Percentiles rank a stretch among this genome's conserved stretches.
These are phyloP conservation scores for Taxillus chinensis DNA, from an alignment of 164 flowering plant species.

Conservation along the genomic window DNA sequence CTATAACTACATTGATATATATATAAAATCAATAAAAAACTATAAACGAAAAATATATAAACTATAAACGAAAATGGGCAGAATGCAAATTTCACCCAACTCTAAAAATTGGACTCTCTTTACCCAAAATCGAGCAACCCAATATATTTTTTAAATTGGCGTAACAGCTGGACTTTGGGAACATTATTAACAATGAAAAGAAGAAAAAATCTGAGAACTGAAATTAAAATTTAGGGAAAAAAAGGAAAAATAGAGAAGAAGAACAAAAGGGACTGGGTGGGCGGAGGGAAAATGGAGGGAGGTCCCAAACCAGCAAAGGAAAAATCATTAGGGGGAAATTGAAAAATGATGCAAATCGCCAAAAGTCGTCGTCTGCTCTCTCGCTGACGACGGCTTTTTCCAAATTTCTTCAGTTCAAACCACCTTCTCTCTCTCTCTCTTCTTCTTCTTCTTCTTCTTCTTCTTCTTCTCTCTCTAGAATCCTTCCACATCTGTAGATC, in stretches of 20 bases:
- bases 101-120: no score
- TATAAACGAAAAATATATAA: no score
- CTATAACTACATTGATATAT: no score
- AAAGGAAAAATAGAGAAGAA: not conserved
- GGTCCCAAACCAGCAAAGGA: not conserved
- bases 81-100: no score
- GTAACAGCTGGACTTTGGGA: no score
- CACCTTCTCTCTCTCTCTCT: not conserved
- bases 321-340: conserved; percentile 10
- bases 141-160: no score
- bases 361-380: conserved; percentile 29
- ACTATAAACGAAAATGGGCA: no score
- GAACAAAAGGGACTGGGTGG: not conserved
- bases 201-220: no score
- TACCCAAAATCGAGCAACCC: no score
- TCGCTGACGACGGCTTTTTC: conserved; percentile 22
- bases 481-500: not conserved
- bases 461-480: conserved; percentile 2
- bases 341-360: conserved; percentile 10
- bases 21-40: no score
- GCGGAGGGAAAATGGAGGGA: not conserved
- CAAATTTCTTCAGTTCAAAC: conserved; percentile 13
- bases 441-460: not conserved
- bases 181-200: no score
- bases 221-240: not conserved